Evolutionary conservation across 2,329 filamentous ascomycete species (phyloP), one percentile per base, ranked within the genome.

Genomic region (Ascocoryne sarcoides): DNA sequence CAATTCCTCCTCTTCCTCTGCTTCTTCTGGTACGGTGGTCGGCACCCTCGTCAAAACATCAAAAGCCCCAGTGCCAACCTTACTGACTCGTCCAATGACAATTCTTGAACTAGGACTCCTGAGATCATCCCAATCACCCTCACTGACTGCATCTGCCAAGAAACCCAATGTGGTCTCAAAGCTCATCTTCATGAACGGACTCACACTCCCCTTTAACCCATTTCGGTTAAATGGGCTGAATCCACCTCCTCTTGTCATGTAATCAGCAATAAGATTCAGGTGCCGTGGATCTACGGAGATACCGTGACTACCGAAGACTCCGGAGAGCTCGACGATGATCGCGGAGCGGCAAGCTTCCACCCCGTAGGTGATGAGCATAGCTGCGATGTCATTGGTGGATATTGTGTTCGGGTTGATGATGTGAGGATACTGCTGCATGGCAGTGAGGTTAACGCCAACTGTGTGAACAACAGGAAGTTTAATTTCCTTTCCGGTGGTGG

Each of bases 111-210:
- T 92, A 0, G 93, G 92, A 45, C 83, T 88, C 44, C 74, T 78
- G 45, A 98, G 68, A 55, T 92, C 84, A 62, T 98, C 92, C 72
- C 79, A 86, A 62, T 96, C 92, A 36, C 85, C 81, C 57, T 94
- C 87, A 43, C 93, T 68, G 18, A 95, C 82, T 1, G 92, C 89
- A 59, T 96, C 92, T 62, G 84, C 89, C 56, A 98, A 71, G 69
- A 95, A 95, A 1, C 84, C 82, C 29, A 96, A 75, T 2, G 92
- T 98, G 3, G 92, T 98, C 73, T 98, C 92, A 66, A 96, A 98
- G 62, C 86, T 94, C 90, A 96, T 96, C 73, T 96, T 96, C 65
- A 92, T 90, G 54, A 98, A 90, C 0, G 92, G 88, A 51, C 82
- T 89, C 19, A 90, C 82, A 56, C 86, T 89, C 49, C 84, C 80